Evolutionary conservation across 2,329 filamentous ascomycete species (phyloP), one percentile per base, ranked within the genome.

Genomic region (Ceratocystis destructans): DNA sequence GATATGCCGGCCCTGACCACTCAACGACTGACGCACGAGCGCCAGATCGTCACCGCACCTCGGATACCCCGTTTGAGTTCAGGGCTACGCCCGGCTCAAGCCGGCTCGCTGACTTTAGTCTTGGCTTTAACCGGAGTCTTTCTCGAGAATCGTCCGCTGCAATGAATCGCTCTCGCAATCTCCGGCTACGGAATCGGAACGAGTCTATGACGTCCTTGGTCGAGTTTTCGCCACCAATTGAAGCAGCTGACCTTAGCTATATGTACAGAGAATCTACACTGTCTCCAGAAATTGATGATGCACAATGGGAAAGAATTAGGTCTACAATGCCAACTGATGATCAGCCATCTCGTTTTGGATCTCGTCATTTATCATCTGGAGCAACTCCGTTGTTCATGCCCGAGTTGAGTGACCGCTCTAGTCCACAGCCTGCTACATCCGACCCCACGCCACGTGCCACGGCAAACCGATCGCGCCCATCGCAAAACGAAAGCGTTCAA

Each of bases 251-350:
- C 28, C 15, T n/a, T 59, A 20, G 55, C 22, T 15, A 59, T 5
- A 59, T 59, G 1, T 37, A 25, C 55, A 31, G 55, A 37, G 55
- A 59, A 59, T 31, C 55, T 20, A 59, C 55, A 37, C n/a, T 59
- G 55, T 59, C 55, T n/a, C 55, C 28, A 20, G 55, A 59, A n/a
- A 37, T 59, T n/a, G 55, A 59, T 17, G 55, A 59, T 20, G 55
- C 4, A 5, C 55, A 59, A 6, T 59, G 55, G 55, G 55, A 59
- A n/a, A 31, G 31, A 20, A 37, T 59, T 2, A n/a, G 17, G 0
- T n/a, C 55, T 37, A 59, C 55, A 33, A 59, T 59, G 28, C 55
- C 28, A n/a, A 25, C 17, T 59, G 55, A 59, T 20, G 17, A 31
- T 8, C 55, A 33, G 22, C 37, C 37, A 15, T 17, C 12, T 8